phyloP scores from a whole-genome alignment of 2,329 filamentous ascomycete species.

The Parastagonospora avenae region DNA sequence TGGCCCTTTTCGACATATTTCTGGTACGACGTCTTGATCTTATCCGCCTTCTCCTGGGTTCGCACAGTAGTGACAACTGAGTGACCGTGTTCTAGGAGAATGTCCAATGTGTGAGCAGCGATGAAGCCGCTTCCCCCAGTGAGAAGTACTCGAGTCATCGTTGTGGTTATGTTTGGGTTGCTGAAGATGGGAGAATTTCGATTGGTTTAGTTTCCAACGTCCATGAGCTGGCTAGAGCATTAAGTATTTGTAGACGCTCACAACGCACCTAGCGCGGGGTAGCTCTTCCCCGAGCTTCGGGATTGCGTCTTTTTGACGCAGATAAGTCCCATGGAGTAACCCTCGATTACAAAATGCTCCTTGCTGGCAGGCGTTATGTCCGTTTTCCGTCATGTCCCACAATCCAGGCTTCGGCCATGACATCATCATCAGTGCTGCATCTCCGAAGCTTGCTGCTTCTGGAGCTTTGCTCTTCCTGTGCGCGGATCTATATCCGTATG shows the following conservation, averaged over 20 bases:
- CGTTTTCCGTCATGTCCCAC: slow-evolving; percentile 2
- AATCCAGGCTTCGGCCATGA: slow-evolving; percentile 1
- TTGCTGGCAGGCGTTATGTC: slow-evolving; percentile 11
- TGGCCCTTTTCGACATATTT: slow-evolving; percentile 57
- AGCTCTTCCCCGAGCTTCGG: slow-evolving; percentile 14
- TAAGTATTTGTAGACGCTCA: slow-evolving; percentile 8
- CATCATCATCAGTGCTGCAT: slow-evolving; percentile 18
- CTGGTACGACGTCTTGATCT: slow-evolving; percentile 62
- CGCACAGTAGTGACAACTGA: slow-evolving; percentile 68
- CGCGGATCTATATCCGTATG: slow-evolving; percentile 8
- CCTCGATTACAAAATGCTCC: slow-evolving; percentile 13
- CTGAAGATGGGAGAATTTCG: background rate
- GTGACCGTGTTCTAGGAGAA: slow-evolving; percentile 61
- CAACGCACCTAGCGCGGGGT: slow-evolving; percentile 19
- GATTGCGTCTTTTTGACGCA: slow-evolving; percentile 9
- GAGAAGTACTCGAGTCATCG: slow-evolving; percentile 48
- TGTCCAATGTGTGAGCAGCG: slow-evolving; percentile 67
- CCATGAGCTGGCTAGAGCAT: slow-evolving; percentile 9
- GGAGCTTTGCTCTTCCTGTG: slow-evolving; percentile 4
- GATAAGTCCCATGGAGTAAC: slow-evolving; percentile 1
- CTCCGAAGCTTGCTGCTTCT: slow-evolving; percentile 8
- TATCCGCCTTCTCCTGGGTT: slow-evolving; percentile 65
- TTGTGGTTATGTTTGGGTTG: background rate
- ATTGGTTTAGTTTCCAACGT: background rate
- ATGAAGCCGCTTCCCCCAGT: slow-evolving; percentile 68